phyloP scores from a whole-genome alignment of 306 rosid species.

The Rosa rugosa region DNA sequence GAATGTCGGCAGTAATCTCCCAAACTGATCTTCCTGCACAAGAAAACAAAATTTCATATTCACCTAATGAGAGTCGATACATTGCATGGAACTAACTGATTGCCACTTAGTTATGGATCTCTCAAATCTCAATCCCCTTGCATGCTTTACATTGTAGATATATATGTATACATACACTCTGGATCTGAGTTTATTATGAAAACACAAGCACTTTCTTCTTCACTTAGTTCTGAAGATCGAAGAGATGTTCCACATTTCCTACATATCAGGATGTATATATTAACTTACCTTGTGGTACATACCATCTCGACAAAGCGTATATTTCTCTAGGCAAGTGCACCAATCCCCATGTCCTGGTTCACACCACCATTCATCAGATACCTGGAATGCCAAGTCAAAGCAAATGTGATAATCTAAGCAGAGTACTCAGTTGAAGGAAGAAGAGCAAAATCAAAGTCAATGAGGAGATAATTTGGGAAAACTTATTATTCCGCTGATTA shows the following conservation, averaged over 20 bases:
- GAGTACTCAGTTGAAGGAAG: constrained; percentile 1
- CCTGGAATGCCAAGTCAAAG: constrained; percentile 45
- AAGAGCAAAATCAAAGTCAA: neutral
- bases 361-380: constrained; percentile 95
- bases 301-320: constrained; percentile 85
- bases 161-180: neutral
- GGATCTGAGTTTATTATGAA: neutral
- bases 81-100: neutral
- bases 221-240: neutral
- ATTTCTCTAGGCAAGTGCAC: constrained; percentile 88
- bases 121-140: neutral
- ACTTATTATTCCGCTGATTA: neutral
- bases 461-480: neutral
- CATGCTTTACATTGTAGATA: neutral
- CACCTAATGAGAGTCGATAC: neutral
- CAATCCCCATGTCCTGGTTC: constrained; percentile 99
- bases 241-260: neutral
- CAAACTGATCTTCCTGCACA: constrained; percentile 91
- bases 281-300: constrained; percentile 90
- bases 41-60: neutral
- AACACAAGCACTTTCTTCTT: neutral
- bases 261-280: constrained; percentile 16
- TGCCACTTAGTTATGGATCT: neutral
- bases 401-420: neutral
- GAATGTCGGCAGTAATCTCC: constrained; percentile 84